Percentiles rank a stretch among this genome's conserved stretches.
Conservation (phyloP, 768 basidiomycete species). For the Symmetrospora coprosmae region DNA sequence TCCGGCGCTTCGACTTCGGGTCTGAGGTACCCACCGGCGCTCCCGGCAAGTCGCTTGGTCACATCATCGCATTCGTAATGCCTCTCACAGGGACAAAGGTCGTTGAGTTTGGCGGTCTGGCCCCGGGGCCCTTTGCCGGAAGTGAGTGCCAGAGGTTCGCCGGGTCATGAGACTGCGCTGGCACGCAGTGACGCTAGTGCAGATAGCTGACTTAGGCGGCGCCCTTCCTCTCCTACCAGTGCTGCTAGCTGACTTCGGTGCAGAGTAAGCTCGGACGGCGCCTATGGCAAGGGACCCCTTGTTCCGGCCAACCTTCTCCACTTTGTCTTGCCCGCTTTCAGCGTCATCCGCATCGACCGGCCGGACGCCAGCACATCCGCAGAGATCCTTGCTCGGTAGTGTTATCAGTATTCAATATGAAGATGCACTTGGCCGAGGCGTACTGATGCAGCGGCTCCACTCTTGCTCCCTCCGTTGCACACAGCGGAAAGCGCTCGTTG, state of each 20-base stretch:
- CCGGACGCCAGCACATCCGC: slow-evolving; percentile 37
- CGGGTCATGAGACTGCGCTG: too few relatives aligned
- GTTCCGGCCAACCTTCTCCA: slow-evolving; percentile 30
- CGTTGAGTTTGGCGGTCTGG: slow-evolving; percentile 61
- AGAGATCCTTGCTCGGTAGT: slow-evolving; percentile 26
- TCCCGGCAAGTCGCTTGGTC: too few relatives aligned
- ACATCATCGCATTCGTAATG: background rate
- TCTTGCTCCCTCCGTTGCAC: slow-evolving; percentile 50
- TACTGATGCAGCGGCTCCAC: too few relatives aligned
- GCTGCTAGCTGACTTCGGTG: slow-evolving; percentile 64
- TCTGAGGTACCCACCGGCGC: too few relatives aligned
- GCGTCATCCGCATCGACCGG: slow-evolving; percentile 58
- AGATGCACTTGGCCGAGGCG: background rate
- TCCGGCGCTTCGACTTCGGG: too few relatives aligned
- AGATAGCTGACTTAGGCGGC: background rate
- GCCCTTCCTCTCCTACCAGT: slow-evolving; percentile 38
- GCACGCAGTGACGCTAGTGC: too few relatives aligned
- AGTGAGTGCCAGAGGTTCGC: slow-evolving; percentile 17
- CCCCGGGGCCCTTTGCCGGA: slow-evolving; percentile 63
- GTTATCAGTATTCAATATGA: background rate
- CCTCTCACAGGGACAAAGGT: slow-evolving; percentile 18
- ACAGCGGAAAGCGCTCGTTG: slow-evolving; percentile 62
- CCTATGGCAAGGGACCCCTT: background rate
- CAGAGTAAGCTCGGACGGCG: slow-evolving; percentile 33
- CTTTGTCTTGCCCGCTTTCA: background rate